Percentiles rank a stretch among this genome's conserved stretches.
Conservation (phyloP, 208 protist genomes). For the Acanthamoeba culbertsoni region DNA sequence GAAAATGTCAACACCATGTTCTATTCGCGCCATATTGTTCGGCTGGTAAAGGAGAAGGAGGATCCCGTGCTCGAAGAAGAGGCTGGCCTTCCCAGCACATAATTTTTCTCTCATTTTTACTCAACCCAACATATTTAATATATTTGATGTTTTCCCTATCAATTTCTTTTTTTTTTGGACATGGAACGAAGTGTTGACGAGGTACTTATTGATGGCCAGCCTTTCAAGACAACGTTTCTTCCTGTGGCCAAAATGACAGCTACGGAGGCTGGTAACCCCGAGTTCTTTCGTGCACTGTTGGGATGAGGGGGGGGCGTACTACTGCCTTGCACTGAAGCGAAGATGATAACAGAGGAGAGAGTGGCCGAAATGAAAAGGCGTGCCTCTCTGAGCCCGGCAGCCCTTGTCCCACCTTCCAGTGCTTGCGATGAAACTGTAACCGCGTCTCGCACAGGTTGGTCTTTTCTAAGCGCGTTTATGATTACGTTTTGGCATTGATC, state of each 20-base stretch:
- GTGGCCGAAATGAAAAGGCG: neutral
- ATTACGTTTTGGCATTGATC: neutral
- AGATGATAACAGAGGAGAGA: neutral
- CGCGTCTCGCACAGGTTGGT: neutral
- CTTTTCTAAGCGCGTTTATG: neutral
- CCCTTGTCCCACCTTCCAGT: neutral
- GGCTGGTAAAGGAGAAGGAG: slow-evolving; percentile 45
- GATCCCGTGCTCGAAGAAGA: slow-evolving; percentile 2
- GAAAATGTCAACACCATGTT: slow-evolving; percentile 55
- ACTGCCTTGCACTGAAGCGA: neutral
- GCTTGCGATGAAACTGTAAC: neutral
- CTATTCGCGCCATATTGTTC: slow-evolving; percentile 3
- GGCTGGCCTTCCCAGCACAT: too few species aligned
- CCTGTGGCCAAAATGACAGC: neutral
- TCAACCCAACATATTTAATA: neutral
- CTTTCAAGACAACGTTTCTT: neutral
- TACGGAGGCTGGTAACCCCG: neutral
- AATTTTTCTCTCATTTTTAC: too few species aligned
- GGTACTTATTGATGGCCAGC: neutral
- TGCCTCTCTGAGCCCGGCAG: neutral
- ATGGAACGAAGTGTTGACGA: too few species aligned
- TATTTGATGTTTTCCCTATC: neutral
- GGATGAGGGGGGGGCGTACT: neutral
- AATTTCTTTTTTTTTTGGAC: neutral
- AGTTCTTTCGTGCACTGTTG: neutral